A percentile compares a stretch with the other conserved stretches of the same genome.
phyloP scores from a whole-genome alignment of 2,329 filamentous ascomycete genomes.

The Colletotrichum falcatum region DNA sequence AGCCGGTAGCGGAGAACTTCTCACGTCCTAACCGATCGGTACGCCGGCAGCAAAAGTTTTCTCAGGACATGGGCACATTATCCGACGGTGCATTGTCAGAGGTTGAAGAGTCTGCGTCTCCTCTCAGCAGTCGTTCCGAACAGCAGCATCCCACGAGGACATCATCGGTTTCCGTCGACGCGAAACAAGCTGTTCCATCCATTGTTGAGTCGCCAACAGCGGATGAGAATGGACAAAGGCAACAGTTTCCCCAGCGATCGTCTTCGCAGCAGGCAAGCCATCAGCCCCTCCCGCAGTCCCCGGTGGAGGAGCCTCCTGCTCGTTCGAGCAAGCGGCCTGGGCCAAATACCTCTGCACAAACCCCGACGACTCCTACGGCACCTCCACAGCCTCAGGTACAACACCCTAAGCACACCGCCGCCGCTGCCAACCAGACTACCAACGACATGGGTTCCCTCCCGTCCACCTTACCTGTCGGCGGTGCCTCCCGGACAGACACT shows the following conservation, averaged over 20 bases:
- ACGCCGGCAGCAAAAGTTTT: slow-evolving; percentile 62
- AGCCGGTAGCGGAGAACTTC: slow-evolving; percentile 73
- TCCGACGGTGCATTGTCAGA: slow-evolving; percentile 55
- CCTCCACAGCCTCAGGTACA: slow-evolving; percentile 35
- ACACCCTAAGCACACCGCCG: slow-evolving; percentile 43
- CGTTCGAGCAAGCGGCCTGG: slow-evolving; percentile 58
- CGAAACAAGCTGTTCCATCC: slow-evolving; percentile 61
- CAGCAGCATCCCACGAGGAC: slow-evolving; percentile 52
- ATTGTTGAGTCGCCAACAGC: slow-evolving; percentile 74
- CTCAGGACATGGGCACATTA: slow-evolving; percentile 62
- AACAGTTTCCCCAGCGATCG: slow-evolving; percentile 63
- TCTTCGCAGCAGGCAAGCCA: slow-evolving; percentile 50
- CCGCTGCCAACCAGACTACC: slow-evolving; percentile 55
- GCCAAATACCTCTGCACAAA: slow-evolving; percentile 41
- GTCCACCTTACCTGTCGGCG: slow-evolving; percentile 77
- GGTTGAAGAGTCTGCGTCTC: slow-evolving; percentile 43
- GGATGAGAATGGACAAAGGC: slow-evolving; percentile 51
- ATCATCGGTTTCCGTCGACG: slow-evolving; percentile 48
- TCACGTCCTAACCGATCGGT: slow-evolving; percentile 68
- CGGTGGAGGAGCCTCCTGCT: slow-evolving; percentile 58
- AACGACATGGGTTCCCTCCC: slow-evolving; percentile 75
- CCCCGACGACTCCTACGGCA: slow-evolving; percentile 27
- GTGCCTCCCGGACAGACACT: slow-evolving; percentile 76
- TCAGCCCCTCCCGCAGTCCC: slow-evolving; percentile 42
- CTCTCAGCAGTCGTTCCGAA: slow-evolving; percentile 43